phyloP scores from a whole-genome alignment of 108 stramenopile genomes.

The Mediolabrus comicus region DNA sequence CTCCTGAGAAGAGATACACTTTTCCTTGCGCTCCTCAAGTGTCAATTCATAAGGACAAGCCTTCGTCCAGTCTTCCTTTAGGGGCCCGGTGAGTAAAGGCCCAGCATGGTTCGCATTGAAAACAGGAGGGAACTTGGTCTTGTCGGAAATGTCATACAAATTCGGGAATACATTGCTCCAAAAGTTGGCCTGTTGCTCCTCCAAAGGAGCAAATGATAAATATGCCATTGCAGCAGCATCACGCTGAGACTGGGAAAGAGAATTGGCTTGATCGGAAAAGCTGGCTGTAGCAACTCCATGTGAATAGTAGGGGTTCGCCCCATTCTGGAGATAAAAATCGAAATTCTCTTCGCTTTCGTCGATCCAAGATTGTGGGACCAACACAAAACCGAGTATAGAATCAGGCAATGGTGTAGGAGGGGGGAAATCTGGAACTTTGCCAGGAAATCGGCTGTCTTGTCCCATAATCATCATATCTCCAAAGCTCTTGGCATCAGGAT shows the following conservation, averaged over 20 bases:
- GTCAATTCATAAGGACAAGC: constrained; percentile 39
- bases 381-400: too few species aligned
- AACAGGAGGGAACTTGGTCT: constrained; percentile 14
- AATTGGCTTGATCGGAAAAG: constrained; percentile 12
- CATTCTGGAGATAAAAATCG: too few species aligned
- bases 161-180: constrained; percentile 9
- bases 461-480: too few species aligned
- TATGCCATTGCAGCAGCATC: constrained; percentile 6
- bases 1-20: constrained; percentile 36
- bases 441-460: too few species aligned
- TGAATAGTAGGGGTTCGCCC: too few species aligned
- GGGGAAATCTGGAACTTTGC: too few species aligned
- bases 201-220: not conserved
- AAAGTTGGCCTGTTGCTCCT: not conserved
- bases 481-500: too few species aligned
- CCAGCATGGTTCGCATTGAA: constrained; percentile 33
- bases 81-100: constrained; percentile 12
- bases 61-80: constrained; percentile 45
- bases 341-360: too few species aligned
- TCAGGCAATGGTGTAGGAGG: too few species aligned
- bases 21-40: constrained; percentile 16
- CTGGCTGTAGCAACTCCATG: not conserved
- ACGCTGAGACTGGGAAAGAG: constrained; percentile 23
- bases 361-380: too few species aligned
- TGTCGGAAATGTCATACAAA: constrained; percentile 20